Evolutionary conservation across 2,329 filamentous ascomycete species (phyloP).

Genomic region (Penicillium frequentans): DNA sequence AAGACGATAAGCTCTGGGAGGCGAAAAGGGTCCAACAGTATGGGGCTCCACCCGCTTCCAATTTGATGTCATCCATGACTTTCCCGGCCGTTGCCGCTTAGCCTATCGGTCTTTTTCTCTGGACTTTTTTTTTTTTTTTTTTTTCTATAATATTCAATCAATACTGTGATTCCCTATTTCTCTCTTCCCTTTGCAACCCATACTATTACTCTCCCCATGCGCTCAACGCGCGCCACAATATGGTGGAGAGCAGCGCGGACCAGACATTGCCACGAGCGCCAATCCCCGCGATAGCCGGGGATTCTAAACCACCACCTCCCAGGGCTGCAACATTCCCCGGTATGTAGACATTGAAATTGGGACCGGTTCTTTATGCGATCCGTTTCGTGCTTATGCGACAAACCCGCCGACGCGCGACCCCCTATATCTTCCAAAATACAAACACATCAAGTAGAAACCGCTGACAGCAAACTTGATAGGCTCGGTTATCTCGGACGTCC

Average conservation of each 20-base stretch:
- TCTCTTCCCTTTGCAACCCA: neutral
- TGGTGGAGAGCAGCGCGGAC: slow-evolving; percentile 35
- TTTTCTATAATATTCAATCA: neutral
- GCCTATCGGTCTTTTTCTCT: slow-evolving; percentile 1
- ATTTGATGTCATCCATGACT: slow-evolving; percentile 31
- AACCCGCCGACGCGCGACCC: neutral
- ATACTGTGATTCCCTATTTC: slow-evolving; percentile 2
- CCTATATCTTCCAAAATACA: neutral
- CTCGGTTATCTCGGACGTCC: slow-evolving; percentile 30
- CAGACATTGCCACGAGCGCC: slow-evolving; percentile 25
- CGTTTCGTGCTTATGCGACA: neutral
- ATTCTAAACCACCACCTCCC: slow-evolving; percentile 23
- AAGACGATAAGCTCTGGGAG: neutral
- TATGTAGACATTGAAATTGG: slow-evolving; percentile 21
- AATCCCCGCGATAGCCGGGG: slow-evolving; percentile 23
- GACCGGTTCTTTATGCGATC: slow-evolving; percentile 1
- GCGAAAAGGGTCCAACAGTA: neutral
- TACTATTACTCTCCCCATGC: slow-evolving; percentile 19
- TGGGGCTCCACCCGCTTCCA: slow-evolving; percentile 9
- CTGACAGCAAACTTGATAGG: slow-evolving; percentile 20
- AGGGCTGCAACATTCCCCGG: slow-evolving; percentile 24
- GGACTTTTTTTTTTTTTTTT: neutral
- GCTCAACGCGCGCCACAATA: slow-evolving; percentile 21
- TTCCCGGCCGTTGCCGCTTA: slow-evolving; percentile 25
- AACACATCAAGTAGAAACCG: neutral